phyloP scores from a whole-genome alignment of 1,284 basidiomycete species.

The Mrakiaceae sp. region DNA sequence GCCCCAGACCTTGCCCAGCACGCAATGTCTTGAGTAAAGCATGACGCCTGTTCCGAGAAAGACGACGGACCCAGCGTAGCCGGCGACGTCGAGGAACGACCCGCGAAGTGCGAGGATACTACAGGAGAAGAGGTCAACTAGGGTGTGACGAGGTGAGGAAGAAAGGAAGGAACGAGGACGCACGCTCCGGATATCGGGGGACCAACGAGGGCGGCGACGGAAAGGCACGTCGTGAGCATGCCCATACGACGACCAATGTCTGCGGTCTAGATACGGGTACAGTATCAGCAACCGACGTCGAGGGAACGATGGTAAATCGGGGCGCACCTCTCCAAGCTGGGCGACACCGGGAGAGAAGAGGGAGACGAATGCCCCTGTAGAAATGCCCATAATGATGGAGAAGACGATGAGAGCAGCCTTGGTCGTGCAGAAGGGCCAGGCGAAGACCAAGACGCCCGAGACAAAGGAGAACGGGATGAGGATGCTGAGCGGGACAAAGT shows the following conservation, averaged over 20 bases:
- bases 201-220: slow-evolving; percentile 9
- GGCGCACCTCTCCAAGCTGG: slow-evolving; percentile 20
- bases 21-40: neutral
- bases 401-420: slow-evolving; percentile 19
- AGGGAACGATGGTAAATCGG: neutral
- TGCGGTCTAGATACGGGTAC: slow-evolving; percentile 6
- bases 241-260: slow-evolving; percentile 23
- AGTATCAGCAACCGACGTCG: neutral
- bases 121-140: neutral
- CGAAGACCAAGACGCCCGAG: slow-evolving; percentile 23
- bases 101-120: slow-evolving; percentile 1
- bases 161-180: neutral
- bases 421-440: slow-evolving; percentile 21
- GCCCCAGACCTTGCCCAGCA: slow-evolving; percentile 4
- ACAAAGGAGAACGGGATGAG: slow-evolving; percentile 20
- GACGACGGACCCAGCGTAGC: slow-evolving; percentile 11
- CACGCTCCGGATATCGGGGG: slow-evolving; percentile 17
- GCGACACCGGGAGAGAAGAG: slow-evolving; percentile 23
- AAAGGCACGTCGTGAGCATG: slow-evolving; percentile 19
- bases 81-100: slow-evolving; percentile 13
- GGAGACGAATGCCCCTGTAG: slow-evolving; percentile 22
- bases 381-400: slow-evolving; percentile 17
- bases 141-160: neutral
- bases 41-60: slow-evolving; percentile 3
- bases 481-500: slow-evolving; percentile 27